phyloP scores from a whole-genome alignment of 2,329 filamentous ascomycete genomes.

The Penicillium sp. region DNA sequence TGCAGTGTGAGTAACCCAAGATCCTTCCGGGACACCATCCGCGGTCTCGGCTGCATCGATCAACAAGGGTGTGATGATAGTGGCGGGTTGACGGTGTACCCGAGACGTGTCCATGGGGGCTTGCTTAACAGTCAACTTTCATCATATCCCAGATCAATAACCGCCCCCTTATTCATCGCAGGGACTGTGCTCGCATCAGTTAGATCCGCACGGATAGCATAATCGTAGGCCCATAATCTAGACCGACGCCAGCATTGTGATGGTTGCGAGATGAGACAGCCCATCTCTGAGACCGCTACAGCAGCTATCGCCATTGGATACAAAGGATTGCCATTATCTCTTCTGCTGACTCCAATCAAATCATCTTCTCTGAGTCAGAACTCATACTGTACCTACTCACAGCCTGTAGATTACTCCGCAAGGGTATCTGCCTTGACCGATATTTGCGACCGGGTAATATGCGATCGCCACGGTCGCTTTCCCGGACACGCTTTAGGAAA shows the following conservation, averaged over 20 bases:
- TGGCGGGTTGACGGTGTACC: constrained; percentile 13
- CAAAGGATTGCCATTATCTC: not conserved
- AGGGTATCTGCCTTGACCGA: constrained; percentile 3
- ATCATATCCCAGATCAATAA: not conserved
- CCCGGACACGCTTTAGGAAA: not conserved
- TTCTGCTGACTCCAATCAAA: constrained; percentile 1
- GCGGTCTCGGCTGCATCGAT: constrained; percentile 11
- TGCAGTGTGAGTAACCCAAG: constrained; percentile 19
- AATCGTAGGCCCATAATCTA: constrained; percentile 4
- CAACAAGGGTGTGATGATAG: constrained; percentile 8
- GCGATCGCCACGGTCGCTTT: constrained; percentile 5
- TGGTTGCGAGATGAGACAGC: constrained; percentile 2
- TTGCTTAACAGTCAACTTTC: not conserved
- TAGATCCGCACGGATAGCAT: constrained; percentile 1
- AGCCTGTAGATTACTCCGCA: not conserved
- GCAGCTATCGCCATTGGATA: constrained; percentile 1
- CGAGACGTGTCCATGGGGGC: constrained; percentile 6
- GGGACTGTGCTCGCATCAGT: not conserved
- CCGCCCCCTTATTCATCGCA: not conserved
- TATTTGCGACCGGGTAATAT: constrained; percentile 10
- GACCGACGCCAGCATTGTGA: not conserved
- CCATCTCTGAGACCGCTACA: constrained; percentile 6
- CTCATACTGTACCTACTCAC: not conserved
- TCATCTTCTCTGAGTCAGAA: not conserved
- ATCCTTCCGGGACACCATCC: constrained; percentile 2